A percentile compares a stretch with the other conserved stretches of the same genome.
Evolutionary conservation across 2,329 filamentous ascomycete species (phyloP).

Genomic region (Moelleriella libera): DNA sequence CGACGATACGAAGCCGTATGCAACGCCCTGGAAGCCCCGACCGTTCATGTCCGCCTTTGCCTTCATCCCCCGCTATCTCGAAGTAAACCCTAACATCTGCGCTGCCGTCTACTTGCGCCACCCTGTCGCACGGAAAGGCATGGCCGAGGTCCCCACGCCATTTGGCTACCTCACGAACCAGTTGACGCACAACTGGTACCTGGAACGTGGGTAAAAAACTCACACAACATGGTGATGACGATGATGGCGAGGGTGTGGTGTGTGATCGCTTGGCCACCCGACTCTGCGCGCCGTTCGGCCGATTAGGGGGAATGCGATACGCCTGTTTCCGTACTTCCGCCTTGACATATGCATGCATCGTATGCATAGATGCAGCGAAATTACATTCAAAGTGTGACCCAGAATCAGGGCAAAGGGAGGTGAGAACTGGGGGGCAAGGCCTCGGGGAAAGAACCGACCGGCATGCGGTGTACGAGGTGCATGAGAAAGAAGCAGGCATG

Average conservation of each 20-base stretch:
- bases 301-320: too few relatives aligned
- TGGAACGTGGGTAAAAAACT: slow-evolving; percentile 53
- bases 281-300: too few relatives aligned
- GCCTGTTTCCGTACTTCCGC: too few relatives aligned
- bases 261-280: too few relatives aligned
- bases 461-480: neutral
- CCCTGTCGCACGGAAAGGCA: slow-evolving; percentile 72
- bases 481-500: neutral
- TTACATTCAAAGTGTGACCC: too few relatives aligned
- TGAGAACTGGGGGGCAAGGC: too few relatives aligned
- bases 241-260: too few relatives aligned
- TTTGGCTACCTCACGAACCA: slow-evolving; percentile 59
- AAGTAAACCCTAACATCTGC: slow-evolving; percentile 96
- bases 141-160: slow-evolving; percentile 74
- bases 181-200: slow-evolving; percentile 87
- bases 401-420: too few relatives aligned
- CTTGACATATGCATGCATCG: too few relatives aligned
- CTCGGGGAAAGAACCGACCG: too few relatives aligned
- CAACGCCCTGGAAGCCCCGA: slow-evolving; percentile 78
- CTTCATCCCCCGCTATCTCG: slow-evolving; percentile 87
- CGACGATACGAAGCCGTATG: slow-evolving; percentile 69
- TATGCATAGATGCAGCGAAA: too few relatives aligned
- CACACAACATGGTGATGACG: too few relatives aligned
- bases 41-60: slow-evolving; percentile 85
- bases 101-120: slow-evolving; percentile 90